Conservation (phyloP, 208 protist genomes). For the Acanthamoeba lugdunensis region DNA sequence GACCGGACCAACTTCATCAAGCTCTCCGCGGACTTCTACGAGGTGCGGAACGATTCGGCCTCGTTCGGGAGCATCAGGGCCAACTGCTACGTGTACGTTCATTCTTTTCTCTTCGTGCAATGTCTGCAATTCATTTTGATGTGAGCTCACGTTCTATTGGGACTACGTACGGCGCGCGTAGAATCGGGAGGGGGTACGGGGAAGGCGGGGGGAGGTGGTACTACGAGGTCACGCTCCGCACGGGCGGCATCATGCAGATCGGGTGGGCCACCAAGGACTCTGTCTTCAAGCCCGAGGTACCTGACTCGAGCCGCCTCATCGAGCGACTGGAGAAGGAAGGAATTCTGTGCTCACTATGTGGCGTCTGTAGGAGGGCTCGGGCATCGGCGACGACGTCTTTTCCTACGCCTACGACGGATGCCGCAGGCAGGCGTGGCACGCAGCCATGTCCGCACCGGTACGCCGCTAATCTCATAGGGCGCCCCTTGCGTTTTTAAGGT, state of each 20-base stretch:
- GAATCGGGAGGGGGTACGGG: neutral
- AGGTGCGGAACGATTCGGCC: conserved; percentile 42
- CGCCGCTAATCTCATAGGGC: neutral
- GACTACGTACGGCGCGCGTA: too few species aligned
- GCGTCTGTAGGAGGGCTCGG: neutral
- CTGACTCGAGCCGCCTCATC: neutral
- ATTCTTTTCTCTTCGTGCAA: neutral
- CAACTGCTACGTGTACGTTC: conserved; percentile 36
- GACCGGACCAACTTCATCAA: conserved; percentile 52
- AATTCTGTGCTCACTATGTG: neutral
- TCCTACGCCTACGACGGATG: conserved; percentile 66
- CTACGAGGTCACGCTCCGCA: conserved; percentile 58
- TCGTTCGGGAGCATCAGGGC: conserved; percentile 64
- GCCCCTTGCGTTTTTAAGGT: too few species aligned
- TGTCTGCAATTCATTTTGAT: too few species aligned
- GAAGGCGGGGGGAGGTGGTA: conserved; percentile 30
- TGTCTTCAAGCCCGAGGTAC: conserved; percentile 64
- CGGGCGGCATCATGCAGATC: conserved; percentile 65
- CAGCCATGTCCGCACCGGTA: neutral
- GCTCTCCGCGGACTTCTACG: neutral
- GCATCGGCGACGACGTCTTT: conserved; percentile 56
- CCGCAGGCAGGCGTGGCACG: conserved; percentile 27
- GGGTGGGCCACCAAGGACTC: conserved; percentile 64
- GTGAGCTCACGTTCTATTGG: too few species aligned
- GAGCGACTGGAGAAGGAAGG: neutral